Base-by-base conservation (phyloP, 345 rosid genomes). In the Excoecaria agallocha region DNA sequence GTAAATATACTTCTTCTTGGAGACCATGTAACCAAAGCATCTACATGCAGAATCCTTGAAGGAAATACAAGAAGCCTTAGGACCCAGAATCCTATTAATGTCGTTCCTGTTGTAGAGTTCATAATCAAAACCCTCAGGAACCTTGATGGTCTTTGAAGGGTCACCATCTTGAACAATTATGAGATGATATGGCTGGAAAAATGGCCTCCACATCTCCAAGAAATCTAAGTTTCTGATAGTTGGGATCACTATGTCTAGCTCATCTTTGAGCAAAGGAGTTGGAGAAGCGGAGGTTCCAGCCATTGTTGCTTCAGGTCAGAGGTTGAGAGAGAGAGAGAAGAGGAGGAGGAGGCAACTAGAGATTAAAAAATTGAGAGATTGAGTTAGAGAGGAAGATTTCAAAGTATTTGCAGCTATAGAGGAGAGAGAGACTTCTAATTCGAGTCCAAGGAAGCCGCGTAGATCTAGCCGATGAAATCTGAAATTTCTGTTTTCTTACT, bases 121-220 rank as follows among this genome's bases (percentile, higher is more conserved):
- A 77, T 92, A 90, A 63, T 90, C 95, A 45, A 86, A 92, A 48
- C 97, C 93, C 5, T 85, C 91, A 0, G 97, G 97, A 49, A 92
- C 93, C 50, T 73, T 79, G 79, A 92, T 89, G 69, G 43, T 77
- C 83, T 87, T 86, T 0, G 88, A 78, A 30, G 97, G 96, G 49
- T 92, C 96, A 11, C 97, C 97, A 59, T 92, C 97, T 69, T 90
- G 97, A 61, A 92, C 91, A 46, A 92, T 92, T 86, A 92, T 92
- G 56, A 92, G 83, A 60, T 92, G 97, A 86, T 90, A 92, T 0
- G 74, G 83, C 80, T 90, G 84, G 75, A 92, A 86, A 74, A 87
- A 92, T 4, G 97, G 90, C 71, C 92, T 88, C 96, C 96, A 92
- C 87, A 81, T 83, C 85, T 92, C 95, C 74, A 92, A 78, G 82